These are phyloP conservation scores for Mycena floridula DNA, from an alignment of 768 basidiomycete genomes.

Conservation along the genomic window DNA sequence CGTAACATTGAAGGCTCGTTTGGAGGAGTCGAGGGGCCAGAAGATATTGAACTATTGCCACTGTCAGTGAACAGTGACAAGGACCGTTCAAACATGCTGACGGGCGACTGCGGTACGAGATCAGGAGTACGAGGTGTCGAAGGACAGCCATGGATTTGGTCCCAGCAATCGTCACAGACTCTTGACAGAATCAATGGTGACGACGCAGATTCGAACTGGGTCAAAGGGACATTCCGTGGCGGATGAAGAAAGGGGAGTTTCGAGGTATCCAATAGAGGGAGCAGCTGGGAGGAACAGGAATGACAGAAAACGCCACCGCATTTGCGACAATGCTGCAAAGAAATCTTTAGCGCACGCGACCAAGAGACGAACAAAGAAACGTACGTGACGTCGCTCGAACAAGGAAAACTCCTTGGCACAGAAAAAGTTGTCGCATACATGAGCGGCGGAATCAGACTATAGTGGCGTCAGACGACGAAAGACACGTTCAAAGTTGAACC, in stretches of 20 bases:
- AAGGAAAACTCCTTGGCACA: constrained; percentile 62
- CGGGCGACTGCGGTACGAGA: constrained; percentile 26
- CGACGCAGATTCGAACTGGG: constrained; percentile 47
- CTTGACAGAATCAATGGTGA: constrained; percentile 54
- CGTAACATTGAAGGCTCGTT: background rate
- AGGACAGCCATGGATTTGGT: constrained; percentile 60
- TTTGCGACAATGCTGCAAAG: constrained; percentile 69
- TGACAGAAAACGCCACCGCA: constrained; percentile 76
- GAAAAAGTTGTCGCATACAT: constrained; percentile 67
- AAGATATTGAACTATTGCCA: constrained; percentile 22
- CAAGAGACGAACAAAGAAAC: constrained; percentile 19
- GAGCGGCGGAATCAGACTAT: constrained; percentile 57
- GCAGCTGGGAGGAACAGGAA: constrained; percentile 52
- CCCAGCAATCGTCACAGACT: constrained; percentile 75
- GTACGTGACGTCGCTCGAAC: constrained; percentile 69
- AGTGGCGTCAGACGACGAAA: constrained; percentile 13
- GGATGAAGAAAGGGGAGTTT: constrained; percentile 66
- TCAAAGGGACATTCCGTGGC: constrained; percentile 59
- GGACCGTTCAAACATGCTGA: background rate
- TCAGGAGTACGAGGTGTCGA: constrained; percentile 38
- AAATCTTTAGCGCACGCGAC: constrained; percentile 14
- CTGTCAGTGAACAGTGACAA: constrained; percentile 11
- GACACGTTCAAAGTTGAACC: constrained; percentile 7
- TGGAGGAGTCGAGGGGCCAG: background rate
- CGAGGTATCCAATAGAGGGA: constrained; percentile 67